These are phyloP conservation scores for Ophiosphaerella korrae DNA, from an alignment of 2,329 filamentous ascomycete genomes.

Conservation along the genomic window DNA sequence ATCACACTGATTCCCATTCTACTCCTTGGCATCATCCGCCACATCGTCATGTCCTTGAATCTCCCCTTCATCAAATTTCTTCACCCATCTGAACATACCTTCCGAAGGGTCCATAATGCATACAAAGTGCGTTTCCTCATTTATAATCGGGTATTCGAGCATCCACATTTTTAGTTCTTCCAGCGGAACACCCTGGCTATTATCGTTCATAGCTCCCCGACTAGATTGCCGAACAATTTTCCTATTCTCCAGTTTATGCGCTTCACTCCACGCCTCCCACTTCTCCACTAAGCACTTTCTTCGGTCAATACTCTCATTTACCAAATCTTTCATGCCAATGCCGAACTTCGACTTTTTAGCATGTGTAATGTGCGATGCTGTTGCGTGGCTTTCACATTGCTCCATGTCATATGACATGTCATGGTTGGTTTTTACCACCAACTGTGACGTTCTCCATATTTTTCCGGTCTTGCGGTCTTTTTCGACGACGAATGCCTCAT, in stretches of 20 bases:
- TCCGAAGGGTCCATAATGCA: constrained; percentile 61
- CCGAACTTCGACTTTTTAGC: constrained; percentile 11
- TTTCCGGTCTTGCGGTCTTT: constrained; percentile 59
- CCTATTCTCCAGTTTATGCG: constrained; percentile 11
- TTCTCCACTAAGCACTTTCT: constrained; percentile 35
- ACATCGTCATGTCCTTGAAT: neutral
- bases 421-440: constrained; percentile 64
- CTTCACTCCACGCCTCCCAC: constrained; percentile 24
- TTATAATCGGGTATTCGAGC: constrained; percentile 58
- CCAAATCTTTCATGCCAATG: constrained; percentile 30
- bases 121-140: constrained; percentile 64
- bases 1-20: no score
- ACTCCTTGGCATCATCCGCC: no score
- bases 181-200: constrained; percentile 28
- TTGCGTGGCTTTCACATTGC: no score
- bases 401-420: constrained; percentile 43
- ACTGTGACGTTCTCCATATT: constrained; percentile 53
- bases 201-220: no score
- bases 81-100: constrained; percentile 56
- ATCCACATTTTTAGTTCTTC: constrained; percentile 56
- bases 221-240: constrained; percentile 4
- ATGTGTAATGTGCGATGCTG: constrained; percentile 10
- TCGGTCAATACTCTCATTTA: constrained; percentile 44
- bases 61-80: constrained; percentile 17
- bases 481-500: constrained; percentile 57